Evolutionary conservation across 1,284 basidiomycete species (phyloP), one percentile per base, ranked within the genome.

Genomic region (Ustanciosporium gigantosporum): DNA sequence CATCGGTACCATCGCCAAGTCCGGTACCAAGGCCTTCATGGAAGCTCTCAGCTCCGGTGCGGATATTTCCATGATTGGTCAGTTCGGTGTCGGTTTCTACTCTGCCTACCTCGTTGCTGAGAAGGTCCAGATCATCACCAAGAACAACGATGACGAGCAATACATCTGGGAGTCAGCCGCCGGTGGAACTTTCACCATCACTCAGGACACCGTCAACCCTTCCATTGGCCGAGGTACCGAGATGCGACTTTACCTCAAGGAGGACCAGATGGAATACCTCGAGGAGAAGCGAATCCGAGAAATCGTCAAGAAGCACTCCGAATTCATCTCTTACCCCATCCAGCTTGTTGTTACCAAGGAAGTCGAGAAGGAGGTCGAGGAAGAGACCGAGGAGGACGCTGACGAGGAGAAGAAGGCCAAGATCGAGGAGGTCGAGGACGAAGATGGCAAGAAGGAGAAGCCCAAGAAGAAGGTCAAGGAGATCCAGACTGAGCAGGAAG

Each of bases 111-210:
- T 98, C 74, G 93, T 97, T 68, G 93, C 95, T 74, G 93, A 98
- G 82, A 88, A 88, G 70, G 95, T 98, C 9, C 91, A 96, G 82
- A 89, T 98, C 79, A 89, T 96, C 82, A 94, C 94, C 74, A 98
- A 98, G 84, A 91, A 99, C 87, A 98, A 98, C 79, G 95, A 99
- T 78, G 94, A 98, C 80, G 95, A 98, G 82, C 94, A 99, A 83
- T 97, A 98, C 85, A 93, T 97, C 81, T 98, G 95, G 95, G 94
- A 97, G 85, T 97, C 94, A 17, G 89, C 95, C 64, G 94, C 95
- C 36, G 95, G 94, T 79, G 95, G 95, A 60, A 98, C 95, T 47
- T 99, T 98, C 84, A 98, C 94, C 79, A 96, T 99, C 82, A 95
- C 92, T 53, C 88, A 83, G 62, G 95, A 98, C 82, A 90, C 86